A percentile compares a stretch with the other conserved stretches of the same genome.
Conservation (phyloP, 306 rosid genomes). For the Trifolium subterraneum region DNA sequence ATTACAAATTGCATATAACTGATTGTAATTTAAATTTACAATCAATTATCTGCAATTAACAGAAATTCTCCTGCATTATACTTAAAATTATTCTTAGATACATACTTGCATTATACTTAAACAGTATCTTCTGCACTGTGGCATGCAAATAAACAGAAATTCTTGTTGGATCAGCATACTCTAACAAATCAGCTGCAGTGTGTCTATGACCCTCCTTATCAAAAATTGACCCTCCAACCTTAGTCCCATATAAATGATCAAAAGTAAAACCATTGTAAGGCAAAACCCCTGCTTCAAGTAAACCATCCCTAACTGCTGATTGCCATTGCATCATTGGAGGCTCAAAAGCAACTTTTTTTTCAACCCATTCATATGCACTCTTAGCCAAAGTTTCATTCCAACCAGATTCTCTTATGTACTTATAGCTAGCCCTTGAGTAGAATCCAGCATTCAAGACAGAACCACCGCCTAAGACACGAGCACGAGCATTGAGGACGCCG, state of each 20-base stretch:
- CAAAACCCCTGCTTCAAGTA: constrained; percentile 63
- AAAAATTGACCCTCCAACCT: constrained; percentile 74
- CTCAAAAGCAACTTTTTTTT: constrained; percentile 57
- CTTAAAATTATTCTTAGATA: neutral
- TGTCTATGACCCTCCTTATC: constrained; percentile 63
- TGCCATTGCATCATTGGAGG: constrained; percentile 67
- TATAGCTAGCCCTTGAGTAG: constrained; percentile 56
- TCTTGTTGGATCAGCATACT: constrained; percentile 59
- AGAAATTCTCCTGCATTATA: neutral
- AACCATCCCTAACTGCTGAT: constrained; percentile 62
- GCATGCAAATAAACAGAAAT: constrained; percentile 72
- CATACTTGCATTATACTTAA: constrained; percentile 52
- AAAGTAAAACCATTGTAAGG: constrained; percentile 69
- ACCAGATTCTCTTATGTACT: constrained; percentile 49
- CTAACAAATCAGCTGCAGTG: constrained; percentile 79
- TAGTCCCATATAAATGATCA: constrained; percentile 69
- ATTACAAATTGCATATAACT: too few species aligned
- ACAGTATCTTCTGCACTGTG: constrained; percentile 63
- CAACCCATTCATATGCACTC: constrained; percentile 72
- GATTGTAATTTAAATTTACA: too few species aligned
- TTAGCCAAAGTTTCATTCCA: constrained; percentile 56
- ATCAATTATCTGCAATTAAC: too few species aligned
- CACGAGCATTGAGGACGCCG: constrained; percentile 60
- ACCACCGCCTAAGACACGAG: constrained; percentile 70
- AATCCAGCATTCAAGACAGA: constrained; percentile 76